Evolutionary conservation across 2,329 filamentous ascomycete genomes (phyloP).

Genomic region (Xylaria sp.): DNA sequence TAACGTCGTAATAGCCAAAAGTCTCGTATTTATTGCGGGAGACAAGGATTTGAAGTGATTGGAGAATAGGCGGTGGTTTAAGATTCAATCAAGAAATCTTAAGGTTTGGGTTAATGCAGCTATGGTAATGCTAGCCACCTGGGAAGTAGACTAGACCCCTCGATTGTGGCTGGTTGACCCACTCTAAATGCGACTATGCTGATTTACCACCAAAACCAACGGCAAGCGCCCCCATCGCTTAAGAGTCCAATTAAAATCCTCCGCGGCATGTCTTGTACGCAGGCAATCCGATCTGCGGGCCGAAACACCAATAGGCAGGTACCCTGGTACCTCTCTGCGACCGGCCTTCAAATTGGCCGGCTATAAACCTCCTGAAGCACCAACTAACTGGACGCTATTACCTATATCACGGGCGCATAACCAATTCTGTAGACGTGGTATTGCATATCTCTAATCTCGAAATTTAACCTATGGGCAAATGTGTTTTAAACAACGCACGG

Average conservation of each 20-base stretch:
- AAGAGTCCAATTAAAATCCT: constrained; percentile 23
- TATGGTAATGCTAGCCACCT: not conserved
- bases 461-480: too few species aligned
- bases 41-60: not conserved
- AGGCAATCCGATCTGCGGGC: constrained; percentile 13
- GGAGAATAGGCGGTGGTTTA: not conserved
- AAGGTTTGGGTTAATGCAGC: constrained; percentile 4
- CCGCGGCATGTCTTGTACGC: constrained; percentile 15
- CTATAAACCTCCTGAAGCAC: not conserved
- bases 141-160: constrained; percentile 13
- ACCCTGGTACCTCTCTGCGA: not conserved
- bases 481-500: not conserved
- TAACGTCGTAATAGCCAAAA: not conserved
- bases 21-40: not conserved
- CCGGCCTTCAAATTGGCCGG: not conserved
- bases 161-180: constrained; percentile 26
- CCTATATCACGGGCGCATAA: too few species aligned
- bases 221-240: constrained; percentile 35
- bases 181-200: constrained; percentile 9
- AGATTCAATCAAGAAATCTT: constrained; percentile 11
- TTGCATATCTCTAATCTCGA: not conserved
- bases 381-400: too few species aligned
- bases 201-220: constrained; percentile 8
- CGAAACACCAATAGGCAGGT: not conserved
- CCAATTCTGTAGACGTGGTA: not conserved